Percentiles rank a stretch among this genome's conserved stretches.
phyloP scores from a whole-genome alignment of 305 asterid species.

The Withania somnifera region DNA sequence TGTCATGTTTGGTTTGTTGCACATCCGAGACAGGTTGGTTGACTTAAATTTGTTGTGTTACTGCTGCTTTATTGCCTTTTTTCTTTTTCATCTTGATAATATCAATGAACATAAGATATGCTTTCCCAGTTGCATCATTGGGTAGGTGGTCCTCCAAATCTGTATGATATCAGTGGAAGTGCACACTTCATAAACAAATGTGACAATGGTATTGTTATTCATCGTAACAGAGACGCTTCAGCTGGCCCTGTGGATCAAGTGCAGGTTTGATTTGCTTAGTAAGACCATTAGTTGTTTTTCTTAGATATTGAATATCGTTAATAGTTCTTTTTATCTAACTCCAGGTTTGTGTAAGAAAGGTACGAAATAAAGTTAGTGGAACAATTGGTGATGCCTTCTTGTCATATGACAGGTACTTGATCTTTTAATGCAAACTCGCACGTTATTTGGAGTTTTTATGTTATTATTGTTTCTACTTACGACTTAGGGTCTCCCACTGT shows the following conservation, averaged over 20 bases:
- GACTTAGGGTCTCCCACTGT: neutral
- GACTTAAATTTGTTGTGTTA: neutral
- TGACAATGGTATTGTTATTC: constrained; percentile 88
- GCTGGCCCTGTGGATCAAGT: constrained; percentile 73
- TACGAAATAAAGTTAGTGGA: constrained; percentile 87
- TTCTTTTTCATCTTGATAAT: neutral
- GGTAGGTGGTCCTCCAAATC: constrained; percentile 78
- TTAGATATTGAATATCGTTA: neutral
- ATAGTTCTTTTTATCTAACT: neutral
- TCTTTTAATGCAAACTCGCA: neutral
- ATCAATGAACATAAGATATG: constrained; percentile 9
- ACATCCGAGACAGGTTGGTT: constrained; percentile 88
- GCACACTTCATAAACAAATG: constrained; percentile 97
- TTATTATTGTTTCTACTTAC: neutral
- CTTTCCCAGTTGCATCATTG: constrained; percentile 64
- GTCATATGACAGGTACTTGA: constrained; percentile 58
- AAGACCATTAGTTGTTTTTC: neutral
- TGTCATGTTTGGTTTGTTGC: constrained; percentile 99
- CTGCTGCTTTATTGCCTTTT: neutral
- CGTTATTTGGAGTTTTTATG: neutral
- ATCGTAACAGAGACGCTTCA: constrained; percentile 80
- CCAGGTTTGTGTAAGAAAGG: constrained; percentile 86
- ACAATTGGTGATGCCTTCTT: constrained; percentile 79
- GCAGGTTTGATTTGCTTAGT: constrained; percentile 42
- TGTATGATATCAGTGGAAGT: constrained; percentile 95